A percentile compares a stretch with the other conserved stretches of the same genome.
phyloP scores from a whole-genome alignment of 73 alveolate species.

The Tetrahymena malaccensis region DNA sequence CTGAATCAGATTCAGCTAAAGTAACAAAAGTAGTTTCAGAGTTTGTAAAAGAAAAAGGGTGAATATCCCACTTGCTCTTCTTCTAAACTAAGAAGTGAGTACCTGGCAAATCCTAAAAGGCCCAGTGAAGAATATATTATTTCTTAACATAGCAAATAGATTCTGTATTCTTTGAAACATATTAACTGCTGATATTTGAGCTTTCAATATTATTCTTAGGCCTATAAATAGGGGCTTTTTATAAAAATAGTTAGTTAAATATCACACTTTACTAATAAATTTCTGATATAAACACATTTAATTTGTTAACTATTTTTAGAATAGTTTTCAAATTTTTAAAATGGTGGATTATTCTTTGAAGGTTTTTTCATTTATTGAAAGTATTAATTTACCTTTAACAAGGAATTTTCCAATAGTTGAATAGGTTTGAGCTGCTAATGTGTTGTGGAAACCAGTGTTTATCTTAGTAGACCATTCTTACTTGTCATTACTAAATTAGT shows the following conservation, averaged over 20 bases:
- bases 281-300: too few relatives aligned
- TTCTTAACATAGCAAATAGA: neutral
- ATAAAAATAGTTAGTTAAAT: neutral
- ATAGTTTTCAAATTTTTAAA: neutral
- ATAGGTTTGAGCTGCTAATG: neutral
- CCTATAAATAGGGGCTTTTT: neutral
- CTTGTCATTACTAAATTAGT: neutral
- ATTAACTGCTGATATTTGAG: neutral
- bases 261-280: too few relatives aligned
- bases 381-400: neutral
- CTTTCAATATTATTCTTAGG: neutral
- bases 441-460: neutral
- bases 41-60: neutral
- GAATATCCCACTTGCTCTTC: neutral
- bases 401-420: neutral
- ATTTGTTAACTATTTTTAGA: too few relatives aligned
- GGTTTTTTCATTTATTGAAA: too few relatives aligned
- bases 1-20: neutral
- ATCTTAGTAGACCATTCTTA: neutral
- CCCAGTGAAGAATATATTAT: neutral
- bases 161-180: neutral
- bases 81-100: neutral
- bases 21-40: neutral
- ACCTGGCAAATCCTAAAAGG: neutral
- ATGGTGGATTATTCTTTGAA: neutral